phyloP scores from a whole-genome alignment of 1,139 yeast species.

The Lodderomyces jiufengensis region DNA sequence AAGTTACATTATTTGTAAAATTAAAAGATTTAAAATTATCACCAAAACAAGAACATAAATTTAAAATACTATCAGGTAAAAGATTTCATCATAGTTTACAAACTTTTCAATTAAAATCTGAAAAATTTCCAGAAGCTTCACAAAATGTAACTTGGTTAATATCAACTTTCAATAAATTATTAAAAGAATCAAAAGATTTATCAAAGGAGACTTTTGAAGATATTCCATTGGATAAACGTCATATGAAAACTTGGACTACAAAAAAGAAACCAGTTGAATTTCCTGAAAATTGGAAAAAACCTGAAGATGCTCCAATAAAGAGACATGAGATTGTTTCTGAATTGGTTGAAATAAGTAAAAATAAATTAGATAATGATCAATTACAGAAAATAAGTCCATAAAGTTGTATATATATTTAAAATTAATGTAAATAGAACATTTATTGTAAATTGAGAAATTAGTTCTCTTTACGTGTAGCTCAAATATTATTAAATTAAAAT shows the following conservation, averaged over 20 bases:
- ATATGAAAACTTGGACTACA: slow-evolving; percentile 39
- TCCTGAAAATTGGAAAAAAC: slow-evolving; percentile 86
- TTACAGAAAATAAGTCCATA: slow-evolving; percentile 4
- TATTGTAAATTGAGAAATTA: too few species aligned
- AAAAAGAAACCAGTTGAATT: slow-evolving; percentile 45
- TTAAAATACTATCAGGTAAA: slow-evolving; percentile 73
- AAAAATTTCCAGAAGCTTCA: slow-evolving; percentile 68
- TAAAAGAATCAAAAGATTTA: slow-evolving; percentile 63
- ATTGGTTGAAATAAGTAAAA: slow-evolving; percentile 24
- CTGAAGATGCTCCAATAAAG: slow-evolving; percentile 56
- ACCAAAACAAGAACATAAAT: slow-evolving; percentile 61
- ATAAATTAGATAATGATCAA: slow-evolving; percentile 1
- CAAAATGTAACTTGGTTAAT: slow-evolving; percentile 80
- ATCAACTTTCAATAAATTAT: slow-evolving; percentile 56
- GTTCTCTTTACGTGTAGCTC: too few species aligned
- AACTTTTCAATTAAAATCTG: slow-evolving; percentile 57
- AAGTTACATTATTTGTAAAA: slow-evolving; percentile 59
- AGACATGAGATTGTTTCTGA: slow-evolving; percentile 30
- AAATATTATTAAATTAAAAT: too few species aligned
- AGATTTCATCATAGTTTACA: slow-evolving; percentile 66
- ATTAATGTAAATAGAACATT: too few species aligned
- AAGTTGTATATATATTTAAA: background rate
- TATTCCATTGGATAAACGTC: slow-evolving; percentile 80
- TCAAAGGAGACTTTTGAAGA: slow-evolving; percentile 61
- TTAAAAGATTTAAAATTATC: slow-evolving; percentile 53